phyloP scores from a whole-genome alignment of 805 yeast species.

The Candida easanensis region DNA sequence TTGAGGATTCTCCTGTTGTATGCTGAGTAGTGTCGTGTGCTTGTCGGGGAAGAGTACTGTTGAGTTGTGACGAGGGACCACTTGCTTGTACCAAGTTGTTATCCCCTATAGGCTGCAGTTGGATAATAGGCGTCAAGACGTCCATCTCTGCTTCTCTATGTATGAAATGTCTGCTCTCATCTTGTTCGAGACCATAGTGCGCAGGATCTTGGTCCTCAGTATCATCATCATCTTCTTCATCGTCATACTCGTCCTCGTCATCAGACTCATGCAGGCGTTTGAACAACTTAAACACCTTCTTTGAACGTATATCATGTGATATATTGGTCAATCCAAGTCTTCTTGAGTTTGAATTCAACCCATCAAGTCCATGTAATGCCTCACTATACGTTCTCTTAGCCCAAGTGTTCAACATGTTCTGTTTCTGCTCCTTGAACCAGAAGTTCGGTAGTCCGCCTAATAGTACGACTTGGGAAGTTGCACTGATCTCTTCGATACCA shows the following conservation, averaged over 20 bases:
- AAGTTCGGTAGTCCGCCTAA: constrained; percentile 58
- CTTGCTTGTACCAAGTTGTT: too few species aligned
- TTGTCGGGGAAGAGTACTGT: too few species aligned
- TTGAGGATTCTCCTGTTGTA: not conserved
- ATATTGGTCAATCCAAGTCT: constrained; percentile 8
- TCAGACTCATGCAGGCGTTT: constrained; percentile 6
- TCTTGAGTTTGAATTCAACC: constrained; percentile 3
- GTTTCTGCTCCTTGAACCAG: constrained; percentile 45
- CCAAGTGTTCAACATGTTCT: constrained; percentile 25
- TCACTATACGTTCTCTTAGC: constrained; percentile 8
- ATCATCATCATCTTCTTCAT: constrained; percentile 2
- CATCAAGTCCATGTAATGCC: constrained; percentile 5
- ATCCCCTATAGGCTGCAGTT: too few species aligned
- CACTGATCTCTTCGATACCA: constrained; percentile 45
- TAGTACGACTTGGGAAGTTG: constrained; percentile 45
- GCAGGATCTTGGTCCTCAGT: not conserved
- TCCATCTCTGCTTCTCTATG: constrained; percentile 4
- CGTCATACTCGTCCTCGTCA: constrained; percentile 1
- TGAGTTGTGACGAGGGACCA: too few species aligned
- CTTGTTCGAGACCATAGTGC: not conserved
- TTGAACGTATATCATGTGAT: constrained; percentile 2
- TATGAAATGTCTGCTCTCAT: not conserved
- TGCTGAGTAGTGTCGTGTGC: too few species aligned
- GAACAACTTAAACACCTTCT: constrained; percentile 8
- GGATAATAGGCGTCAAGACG: not conserved